Conservation (phyloP, 306 rosid species). For the Citrullus amarus region DNA sequence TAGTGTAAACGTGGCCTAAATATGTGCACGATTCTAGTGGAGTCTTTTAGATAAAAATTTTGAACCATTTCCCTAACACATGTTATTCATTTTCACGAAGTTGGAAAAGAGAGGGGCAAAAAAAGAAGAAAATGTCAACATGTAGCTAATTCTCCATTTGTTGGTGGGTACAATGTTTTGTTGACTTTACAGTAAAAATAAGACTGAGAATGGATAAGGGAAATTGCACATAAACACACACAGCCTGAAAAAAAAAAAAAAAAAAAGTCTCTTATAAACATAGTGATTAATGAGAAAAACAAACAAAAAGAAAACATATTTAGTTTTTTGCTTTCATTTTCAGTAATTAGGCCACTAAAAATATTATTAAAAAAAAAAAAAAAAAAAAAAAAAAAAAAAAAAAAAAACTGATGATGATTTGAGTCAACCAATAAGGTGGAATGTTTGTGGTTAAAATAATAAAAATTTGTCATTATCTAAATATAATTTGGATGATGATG, state of each 20-base stretch:
- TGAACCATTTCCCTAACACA: no score
- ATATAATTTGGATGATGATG: neutral
- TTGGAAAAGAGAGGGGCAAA: neutral
- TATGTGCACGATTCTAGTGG: no score
- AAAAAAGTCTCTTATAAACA: neutral
- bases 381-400: neutral
- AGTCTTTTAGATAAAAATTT: no score
- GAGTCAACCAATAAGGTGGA: constrained; percentile 25
- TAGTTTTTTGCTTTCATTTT: neutral
- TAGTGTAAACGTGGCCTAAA: no score
- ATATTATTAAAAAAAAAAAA: neutral
- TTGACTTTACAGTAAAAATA: neutral
- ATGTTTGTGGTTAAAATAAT: constrained; percentile 19
- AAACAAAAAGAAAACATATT: neutral
- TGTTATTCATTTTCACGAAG: neutral
- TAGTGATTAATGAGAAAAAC: neutral
- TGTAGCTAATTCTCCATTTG: neutral
- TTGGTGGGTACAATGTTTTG: neutral
- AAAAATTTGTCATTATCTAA: no score
- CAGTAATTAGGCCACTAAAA: neutral
- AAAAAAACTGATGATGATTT: neutral
- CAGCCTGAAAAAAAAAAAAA: neutral
- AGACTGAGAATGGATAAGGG: neutral
- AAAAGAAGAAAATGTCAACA: neutral
- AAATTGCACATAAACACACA: neutral